These are phyloP conservation scores for Delonix regia DNA, from an alignment of 306 rosid species.

Conservation along the genomic window DNA sequence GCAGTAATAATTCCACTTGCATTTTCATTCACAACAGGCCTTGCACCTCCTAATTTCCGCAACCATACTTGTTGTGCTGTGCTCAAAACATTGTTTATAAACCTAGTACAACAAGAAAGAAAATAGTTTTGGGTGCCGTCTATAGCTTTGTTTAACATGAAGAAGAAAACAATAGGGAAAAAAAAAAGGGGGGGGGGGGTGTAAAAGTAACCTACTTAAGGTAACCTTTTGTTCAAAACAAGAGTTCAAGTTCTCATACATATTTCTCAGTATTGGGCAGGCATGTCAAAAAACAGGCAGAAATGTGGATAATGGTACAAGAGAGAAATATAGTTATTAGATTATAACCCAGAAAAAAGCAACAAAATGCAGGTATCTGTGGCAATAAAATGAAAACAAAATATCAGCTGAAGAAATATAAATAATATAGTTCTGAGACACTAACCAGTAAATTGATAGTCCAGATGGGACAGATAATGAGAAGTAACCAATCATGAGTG, in stretches of 20 bases:
- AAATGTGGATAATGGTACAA: neutral
- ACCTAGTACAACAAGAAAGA: slow-evolving; percentile 54
- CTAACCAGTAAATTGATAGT: slow-evolving; percentile 97
- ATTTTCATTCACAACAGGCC: slow-evolving; percentile 74
- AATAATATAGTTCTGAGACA: slow-evolving; percentile 38
- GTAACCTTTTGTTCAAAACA: slow-evolving; percentile 14
- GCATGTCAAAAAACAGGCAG: slow-evolving; percentile 19
- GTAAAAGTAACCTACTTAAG: neutral
- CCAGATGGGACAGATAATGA: slow-evolving; percentile 98
- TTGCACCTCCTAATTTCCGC: slow-evolving; percentile 95
- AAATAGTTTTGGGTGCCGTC: neutral
- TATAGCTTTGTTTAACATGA: neutral
- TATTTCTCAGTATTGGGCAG: neutral
- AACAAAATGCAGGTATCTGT: neutral
- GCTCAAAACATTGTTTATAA: slow-evolving; percentile 90
- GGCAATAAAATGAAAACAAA: slow-evolving; percentile 4
- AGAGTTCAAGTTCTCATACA: neutral
- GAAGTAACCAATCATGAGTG: slow-evolving; percentile 99
- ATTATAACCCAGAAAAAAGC: slow-evolving; percentile 6
- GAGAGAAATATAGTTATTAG: slow-evolving; percentile 9
- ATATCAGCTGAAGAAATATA: slow-evolving; percentile 5
- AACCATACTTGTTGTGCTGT: slow-evolving; percentile 99
- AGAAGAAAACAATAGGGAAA: too few relatives aligned
- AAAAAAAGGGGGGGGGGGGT: neutral
- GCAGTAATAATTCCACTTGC: slow-evolving; percentile 94